Base-by-base conservation (phyloP, 164 flowering plant species). In the Aristolochia fimbriata region DNA sequence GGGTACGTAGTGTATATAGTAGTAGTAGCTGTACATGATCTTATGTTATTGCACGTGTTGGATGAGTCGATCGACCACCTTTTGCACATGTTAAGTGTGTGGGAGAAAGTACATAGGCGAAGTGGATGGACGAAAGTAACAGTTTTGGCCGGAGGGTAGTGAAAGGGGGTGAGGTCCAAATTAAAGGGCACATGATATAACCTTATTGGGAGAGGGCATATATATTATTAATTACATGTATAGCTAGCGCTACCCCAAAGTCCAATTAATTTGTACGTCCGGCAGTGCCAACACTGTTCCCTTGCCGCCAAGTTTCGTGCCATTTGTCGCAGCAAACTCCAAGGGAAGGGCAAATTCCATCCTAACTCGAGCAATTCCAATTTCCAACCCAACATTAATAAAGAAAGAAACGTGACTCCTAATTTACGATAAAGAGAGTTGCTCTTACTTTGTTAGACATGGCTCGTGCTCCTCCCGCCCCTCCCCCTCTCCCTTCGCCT, bases 381-480 rank as follows among this genome's bases (percentile, higher is more conserved):
- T 7, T 1, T 50, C 53, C 22, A 19, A 50, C 20, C 53, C 10
- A 50, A 16, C 53, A 50, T n/a, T n/a, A 31, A 37, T 37, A 7
- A 37, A 37, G 43, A 37, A 37, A 37, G 43, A 3, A 37, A 37
- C 43, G 43, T 37, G 11, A 37, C 43, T 37, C 9, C 9, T 37
- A 7, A 37, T 37, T 37, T 37, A 37, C 7, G 10, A 50, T 50
- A 50, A 50, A 50, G 53, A n/a, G 53, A 19, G 53, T 16, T 50
- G 53, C 53, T 50, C 53, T 17, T n/a, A 50, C 53, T 50, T 50
- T 50, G 53, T 50, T 50, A 22, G 53, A 50, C 53, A 50, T 19
- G 22, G 22, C 20, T 15, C 53, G 53, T 50, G 53, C 53, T 12
- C 22, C 22, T n/a, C n/a, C n/a, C n/a, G n/a, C n/a, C n/a, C n/a